Evolutionary conservation across 192 early-diverging fungal genomes (phyloP), one percentile per base, ranked within the genome.

Genomic region (Cladochytrium replicatum): DNA sequence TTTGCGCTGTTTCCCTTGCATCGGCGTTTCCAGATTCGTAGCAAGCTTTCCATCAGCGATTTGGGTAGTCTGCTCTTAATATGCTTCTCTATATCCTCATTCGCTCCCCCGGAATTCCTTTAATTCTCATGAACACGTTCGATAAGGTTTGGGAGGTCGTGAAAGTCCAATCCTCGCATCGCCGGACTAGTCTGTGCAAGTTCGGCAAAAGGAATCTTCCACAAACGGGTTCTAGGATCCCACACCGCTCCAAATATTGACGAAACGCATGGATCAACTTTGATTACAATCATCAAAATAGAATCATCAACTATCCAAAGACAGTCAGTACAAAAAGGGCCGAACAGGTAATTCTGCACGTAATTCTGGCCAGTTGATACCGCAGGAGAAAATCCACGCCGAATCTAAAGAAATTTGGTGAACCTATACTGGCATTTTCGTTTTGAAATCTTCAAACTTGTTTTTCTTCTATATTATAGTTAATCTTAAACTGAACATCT

Each of bases 381-480:
- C 2, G 22, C 43, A 0, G 83, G 83, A 6, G 79, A 78, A 42
- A 80, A 86, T 50, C 82, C 74, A 47, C 84, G 82, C 32, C 84
- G 69, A 34, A 86, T 86, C n/a, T n/a, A n/a, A n/a, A n/a, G n/a
- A n/a, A n/a, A n/a, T n/a, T n/a, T n/a, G n/a, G n/a, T n/a, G n/a
- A n/a, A n/a, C n/a, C n/a, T n/a, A n/a, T n/a, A n/a, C n/a, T n/a
- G n/a, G n/a, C n/a, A n/a, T n/a, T n/a, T n/a, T n/a, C n/a, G n/a
- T n/a, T n/a, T n/a, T n/a, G n/a, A n/a, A n/a, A n/a, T n/a, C n/a
- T n/a, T n/a, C n/a, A n/a, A n/a, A n/a, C n/a, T n/a, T n/a, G n/a
- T n/a, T n/a, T n/a, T n/a, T n/a, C n/a, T n/a, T n/a, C n/a, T n/a
- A n/a, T n/a, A n/a, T n/a, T n/a, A n/a, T n/a, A n/a, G n/a, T n/a